Conservation (phyloP, 225 moss, liverwort and hornwort genomes). For the Bryum argenteum region DNA sequence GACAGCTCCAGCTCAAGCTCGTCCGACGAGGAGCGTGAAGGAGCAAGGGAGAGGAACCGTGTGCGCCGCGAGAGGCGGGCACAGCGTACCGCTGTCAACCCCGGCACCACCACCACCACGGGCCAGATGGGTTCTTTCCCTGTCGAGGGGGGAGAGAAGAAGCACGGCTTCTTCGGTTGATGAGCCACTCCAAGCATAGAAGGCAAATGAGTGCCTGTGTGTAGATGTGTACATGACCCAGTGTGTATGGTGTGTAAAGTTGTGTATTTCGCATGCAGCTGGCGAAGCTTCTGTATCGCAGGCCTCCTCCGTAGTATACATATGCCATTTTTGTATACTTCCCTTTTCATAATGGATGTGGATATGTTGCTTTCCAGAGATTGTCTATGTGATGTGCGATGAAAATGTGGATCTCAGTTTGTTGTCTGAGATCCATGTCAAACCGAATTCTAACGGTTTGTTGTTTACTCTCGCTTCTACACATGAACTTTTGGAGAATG, state of each 20-base stretch:
- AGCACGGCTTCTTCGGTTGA: conserved; percentile 46
- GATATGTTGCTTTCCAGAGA: too few relatives aligned
- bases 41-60: conserved; percentile 38
- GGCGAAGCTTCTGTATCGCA: background rate
- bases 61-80: conserved; percentile 39
- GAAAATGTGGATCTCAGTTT: too few relatives aligned
- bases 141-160: conserved; percentile 34
- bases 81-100: background rate
- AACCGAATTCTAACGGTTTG: too few relatives aligned
- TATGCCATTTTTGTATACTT: background rate
- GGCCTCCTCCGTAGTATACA: conserved; percentile 1
- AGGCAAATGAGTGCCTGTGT: too few relatives aligned
- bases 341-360: too few relatives aligned
- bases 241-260: conserved; percentile 26
- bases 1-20: conserved; percentile 38
- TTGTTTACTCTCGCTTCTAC: too few relatives aligned
- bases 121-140: background rate
- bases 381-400: too few relatives aligned
- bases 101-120: background rate
- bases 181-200: too few relatives aligned
- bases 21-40: conserved; percentile 49
- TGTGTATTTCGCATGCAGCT: conserved; percentile 10
- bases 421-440: too few relatives aligned
- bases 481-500: too few relatives aligned
- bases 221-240: conserved; percentile 29